A percentile compares a stretch with the other conserved stretches of the same genome.
These are phyloP conservation scores for Ceratocystis colombiana DNA, from an alignment of 2,329 filamentous ascomycete species.

Conservation along the genomic window DNA sequence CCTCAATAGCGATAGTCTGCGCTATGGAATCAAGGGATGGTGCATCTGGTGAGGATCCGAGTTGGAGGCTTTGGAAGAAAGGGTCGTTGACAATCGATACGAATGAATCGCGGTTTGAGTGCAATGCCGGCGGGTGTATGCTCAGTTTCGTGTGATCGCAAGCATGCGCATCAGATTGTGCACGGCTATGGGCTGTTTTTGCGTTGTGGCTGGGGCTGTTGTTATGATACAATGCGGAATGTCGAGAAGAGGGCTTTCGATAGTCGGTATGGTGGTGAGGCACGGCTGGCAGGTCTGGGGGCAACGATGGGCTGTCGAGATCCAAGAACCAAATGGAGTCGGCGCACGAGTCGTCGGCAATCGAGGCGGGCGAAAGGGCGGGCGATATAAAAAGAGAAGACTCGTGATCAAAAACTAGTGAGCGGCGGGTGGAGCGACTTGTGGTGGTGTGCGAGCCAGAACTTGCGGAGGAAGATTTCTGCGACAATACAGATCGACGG, in stretches of 20 bases:
- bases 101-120: constrained; percentile 39
- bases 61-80: constrained; percentile 39
- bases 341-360: constrained; percentile 17
- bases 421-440: constrained; percentile 17
- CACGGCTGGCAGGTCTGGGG: not conserved
- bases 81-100: constrained; percentile 47
- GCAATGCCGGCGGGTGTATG: not conserved
- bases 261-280: not conserved
- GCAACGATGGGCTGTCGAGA: constrained; percentile 8
- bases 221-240: not conserved
- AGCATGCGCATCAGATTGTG: not conserved
- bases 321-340: constrained; percentile 21
- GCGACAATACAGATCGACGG: constrained; percentile 22
- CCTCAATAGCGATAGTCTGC: constrained; percentile 15
- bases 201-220: not conserved
- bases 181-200: not conserved
- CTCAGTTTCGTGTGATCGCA: not conserved
- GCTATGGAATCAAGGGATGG: constrained; percentile 32
- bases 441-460: constrained; percentile 12
- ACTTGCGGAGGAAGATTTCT: constrained; percentile 20
- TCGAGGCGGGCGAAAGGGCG: constrained; percentile 18
- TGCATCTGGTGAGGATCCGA: constrained; percentile 15
- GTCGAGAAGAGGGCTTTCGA: not conserved
- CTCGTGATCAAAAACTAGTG: constrained; percentile 25
- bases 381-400: constrained; percentile 25